These are phyloP conservation scores for Friedmanniomyces simplex DNA, from an alignment of 495 filamentous ascomycete species.

Conservation along the genomic window DNA sequence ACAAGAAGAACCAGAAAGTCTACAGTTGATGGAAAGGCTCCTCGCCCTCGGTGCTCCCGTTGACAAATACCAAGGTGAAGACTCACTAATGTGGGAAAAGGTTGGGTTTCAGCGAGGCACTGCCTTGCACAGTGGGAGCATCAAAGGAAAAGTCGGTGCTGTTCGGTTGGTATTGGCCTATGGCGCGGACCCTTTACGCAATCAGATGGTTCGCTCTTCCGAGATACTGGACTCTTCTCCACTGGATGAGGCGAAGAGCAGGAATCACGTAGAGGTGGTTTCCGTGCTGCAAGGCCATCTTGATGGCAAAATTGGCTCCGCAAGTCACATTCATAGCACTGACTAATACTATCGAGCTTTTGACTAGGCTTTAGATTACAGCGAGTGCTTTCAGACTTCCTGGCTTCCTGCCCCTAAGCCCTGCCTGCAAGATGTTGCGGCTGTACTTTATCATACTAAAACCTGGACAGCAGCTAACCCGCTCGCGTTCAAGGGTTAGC, in stretches of 20 bases:
- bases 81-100: background rate
- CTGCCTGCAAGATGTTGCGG: too few relatives aligned
- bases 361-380: too few relatives aligned
- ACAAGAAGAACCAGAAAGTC: background rate
- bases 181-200: background rate
- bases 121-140: background rate
- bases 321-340: too few relatives aligned
- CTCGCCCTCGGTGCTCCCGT: background rate
- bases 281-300: background rate
- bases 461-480: too few relatives aligned
- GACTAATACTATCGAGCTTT: too few relatives aligned
- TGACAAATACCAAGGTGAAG: background rate
- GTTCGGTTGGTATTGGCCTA: background rate
- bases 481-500: too few relatives aligned
- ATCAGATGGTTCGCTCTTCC: background rate
- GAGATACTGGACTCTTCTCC: background rate
- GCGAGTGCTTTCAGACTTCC: too few relatives aligned
- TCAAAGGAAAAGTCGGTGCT: background rate
- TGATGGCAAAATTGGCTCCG: too few relatives aligned
- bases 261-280: background rate
- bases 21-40: background rate
- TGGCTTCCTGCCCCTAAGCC: too few relatives aligned
- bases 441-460: too few relatives aligned
- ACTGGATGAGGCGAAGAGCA: background rate
- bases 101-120: constrained; percentile 1